Evolutionary conservation across 2,329 filamentous ascomycete genomes (phyloP), one percentile per base, ranked within the genome.

Genomic region (Cladosporium sp.): DNA sequence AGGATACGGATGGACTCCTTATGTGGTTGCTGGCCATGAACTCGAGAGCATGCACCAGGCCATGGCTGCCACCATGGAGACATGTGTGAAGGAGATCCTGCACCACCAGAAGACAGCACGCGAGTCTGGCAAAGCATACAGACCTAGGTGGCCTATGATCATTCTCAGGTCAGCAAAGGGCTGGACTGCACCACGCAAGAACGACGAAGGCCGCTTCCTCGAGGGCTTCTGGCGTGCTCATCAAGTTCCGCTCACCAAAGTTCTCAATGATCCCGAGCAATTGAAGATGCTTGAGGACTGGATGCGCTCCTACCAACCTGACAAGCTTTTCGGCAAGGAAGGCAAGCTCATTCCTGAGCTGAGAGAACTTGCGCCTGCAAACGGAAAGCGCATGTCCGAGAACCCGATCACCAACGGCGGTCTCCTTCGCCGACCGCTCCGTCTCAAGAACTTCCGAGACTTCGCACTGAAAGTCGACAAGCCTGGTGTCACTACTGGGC

Each of bases 171-270:
- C 85, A 36, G 91, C 91, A 63, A 93, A 93, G 80, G 91, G 91
- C 65, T 93, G 91, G 91, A 92, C 89, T 16, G 90, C 86, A 1
- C 91, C 91, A 6, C 84, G 89, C 66, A 89, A 91, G 76, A 72
- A 93, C 59, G 49, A 63, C 48, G 89, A 89, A 70, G 85, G 85
- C 65, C 89, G 91, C 74, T 88, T 85, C 70, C 83, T 92, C 8
- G 87, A 87, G 71, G 91, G 91, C n/a, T 93, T 87, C 81, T 93
- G 90, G 90, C 85, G 90, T 51, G 82, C 90, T 21, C 91, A 93
- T 74, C 91, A 93, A 77, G 88, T 93, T 7, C 91, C 91, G 51
- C 88, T 93, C 66, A 84, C 90, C 5, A 89, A 91, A 68, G 88
- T 90, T 1, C 82, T 83, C 39, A 85, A 83, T 26, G 91, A 91